phyloP scores from a whole-genome alignment of 1,139 yeast genomes.

The Geotrichum carabidarum region DNA sequence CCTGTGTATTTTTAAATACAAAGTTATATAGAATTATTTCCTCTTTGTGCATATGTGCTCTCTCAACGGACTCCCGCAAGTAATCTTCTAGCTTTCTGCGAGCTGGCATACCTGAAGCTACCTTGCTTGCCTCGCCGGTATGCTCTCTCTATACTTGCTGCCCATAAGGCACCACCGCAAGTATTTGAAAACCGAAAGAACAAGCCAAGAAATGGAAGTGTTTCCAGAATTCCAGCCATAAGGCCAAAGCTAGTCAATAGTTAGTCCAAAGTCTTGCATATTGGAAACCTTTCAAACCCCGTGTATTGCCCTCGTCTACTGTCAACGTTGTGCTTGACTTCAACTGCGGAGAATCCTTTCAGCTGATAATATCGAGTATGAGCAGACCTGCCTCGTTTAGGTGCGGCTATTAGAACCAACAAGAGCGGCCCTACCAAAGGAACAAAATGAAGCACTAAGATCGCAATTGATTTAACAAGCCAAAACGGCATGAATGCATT shows the following conservation, averaged over 20 bases:
- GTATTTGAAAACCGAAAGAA: conserved; percentile 63
- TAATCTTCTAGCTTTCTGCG: conserved; percentile 14
- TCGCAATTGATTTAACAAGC: conserved; percentile 36
- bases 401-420: conserved; percentile 52
- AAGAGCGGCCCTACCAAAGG: conserved; percentile 62
- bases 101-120: conserved; percentile 15
- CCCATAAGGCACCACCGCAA: conserved; percentile 75
- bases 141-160: conserved; percentile 31
- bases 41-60: neutral
- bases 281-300: conserved; percentile 22
- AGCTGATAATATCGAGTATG: conserved; percentile 59
- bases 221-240: conserved; percentile 53
- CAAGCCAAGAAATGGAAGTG: conserved; percentile 56
- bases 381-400: conserved; percentile 51
- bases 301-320: conserved; percentile 36
- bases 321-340: conserved; percentile 33
- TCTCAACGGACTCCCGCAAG: conserved; percentile 12
- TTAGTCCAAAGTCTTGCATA: no score
- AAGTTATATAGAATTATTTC: neutral
- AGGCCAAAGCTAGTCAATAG: conserved; percentile 47
- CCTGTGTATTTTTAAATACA: neutral
- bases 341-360: conserved; percentile 49
- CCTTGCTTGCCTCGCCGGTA: conserved; percentile 9
- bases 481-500: conserved; percentile 35
- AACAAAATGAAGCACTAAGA: conserved; percentile 45